A percentile compares a stretch with the other conserved stretches of the same genome.
Conservation (phyloP, 208 protist species). For the Crithidia brevicula region DNA sequence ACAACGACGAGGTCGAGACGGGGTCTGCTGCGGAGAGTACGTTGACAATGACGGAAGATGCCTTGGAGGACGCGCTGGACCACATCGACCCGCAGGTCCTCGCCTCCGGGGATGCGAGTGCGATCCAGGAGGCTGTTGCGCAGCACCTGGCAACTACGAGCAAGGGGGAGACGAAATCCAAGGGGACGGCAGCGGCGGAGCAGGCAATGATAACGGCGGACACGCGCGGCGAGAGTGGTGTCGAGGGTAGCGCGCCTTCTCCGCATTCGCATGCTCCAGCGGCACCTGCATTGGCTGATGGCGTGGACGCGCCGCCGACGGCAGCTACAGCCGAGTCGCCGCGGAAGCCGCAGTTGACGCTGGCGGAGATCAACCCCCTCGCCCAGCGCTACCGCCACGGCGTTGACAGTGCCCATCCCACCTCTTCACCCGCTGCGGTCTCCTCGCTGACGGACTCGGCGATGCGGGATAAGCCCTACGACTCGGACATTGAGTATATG, state of each 20-base stretch:
- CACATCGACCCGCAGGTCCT: constrained; percentile 15
- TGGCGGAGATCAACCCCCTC: constrained; percentile 39
- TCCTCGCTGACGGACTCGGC: constrained; percentile 4
- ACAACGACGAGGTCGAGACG: constrained; percentile 10
- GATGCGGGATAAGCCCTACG: constrained; percentile 60
- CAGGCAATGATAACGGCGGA: too few species aligned
- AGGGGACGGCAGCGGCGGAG: too few species aligned
- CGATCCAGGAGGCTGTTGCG: constrained; percentile 16
- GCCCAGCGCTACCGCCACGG: constrained; percentile 15
- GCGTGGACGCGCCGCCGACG: not conserved
- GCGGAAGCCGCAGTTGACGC: constrained; percentile 14
- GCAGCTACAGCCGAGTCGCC: not conserved
- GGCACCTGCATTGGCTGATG: too few species aligned
- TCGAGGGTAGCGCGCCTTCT: too few species aligned
- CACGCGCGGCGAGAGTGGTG: too few species aligned
- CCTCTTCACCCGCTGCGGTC: not conserved
- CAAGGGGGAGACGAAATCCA: too few species aligned
- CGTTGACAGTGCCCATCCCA: not conserved
- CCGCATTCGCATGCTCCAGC: not conserved
- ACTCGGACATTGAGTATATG: constrained; percentile 91
- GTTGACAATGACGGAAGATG: constrained; percentile 15
- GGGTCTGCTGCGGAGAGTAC: constrained; percentile 16
- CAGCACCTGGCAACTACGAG: too few species aligned
- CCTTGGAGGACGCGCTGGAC: constrained; percentile 25
- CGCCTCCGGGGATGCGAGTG: not conserved